These are phyloP conservation scores for Bruguiera parviflora DNA, from an alignment of 345 rosid species.

Conservation along the genomic window DNA sequence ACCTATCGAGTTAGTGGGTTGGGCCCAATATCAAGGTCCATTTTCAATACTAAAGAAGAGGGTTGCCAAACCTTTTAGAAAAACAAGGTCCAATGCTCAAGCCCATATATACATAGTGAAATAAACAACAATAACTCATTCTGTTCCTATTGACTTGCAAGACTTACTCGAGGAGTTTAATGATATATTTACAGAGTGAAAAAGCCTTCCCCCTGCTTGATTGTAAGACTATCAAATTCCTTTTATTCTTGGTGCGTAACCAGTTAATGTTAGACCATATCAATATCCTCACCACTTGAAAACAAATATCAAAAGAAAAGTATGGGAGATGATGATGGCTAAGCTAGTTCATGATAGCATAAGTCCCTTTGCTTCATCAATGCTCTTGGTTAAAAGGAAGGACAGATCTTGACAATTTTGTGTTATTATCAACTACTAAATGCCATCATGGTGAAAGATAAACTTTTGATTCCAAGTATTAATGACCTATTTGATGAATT, in stretches of 20 bases:
- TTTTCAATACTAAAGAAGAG: too few relatives aligned
- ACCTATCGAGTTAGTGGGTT: too few relatives aligned
- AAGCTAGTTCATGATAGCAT: not conserved
- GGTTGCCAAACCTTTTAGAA: too few relatives aligned
- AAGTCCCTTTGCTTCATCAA: not conserved
- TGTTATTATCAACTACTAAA: not conserved
- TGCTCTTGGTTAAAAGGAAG: not conserved
- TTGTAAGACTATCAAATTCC: not conserved
- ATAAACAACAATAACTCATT: too few relatives aligned
- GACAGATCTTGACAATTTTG: not conserved
- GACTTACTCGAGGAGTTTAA: too few relatives aligned
- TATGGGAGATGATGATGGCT: not conserved
- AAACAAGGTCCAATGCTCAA: too few relatives aligned
- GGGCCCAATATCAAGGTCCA: too few relatives aligned
- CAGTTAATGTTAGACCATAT: not conserved
- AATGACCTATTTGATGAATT: not conserved
- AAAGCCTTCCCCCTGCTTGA: not conserved
- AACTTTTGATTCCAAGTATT: not conserved
- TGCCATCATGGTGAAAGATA: not conserved
- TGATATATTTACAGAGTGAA: too few relatives aligned
- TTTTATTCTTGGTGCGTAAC: not conserved
- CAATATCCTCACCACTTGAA: not conserved
- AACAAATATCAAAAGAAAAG: not conserved
- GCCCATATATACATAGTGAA: too few relatives aligned
- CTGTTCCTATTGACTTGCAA: too few relatives aligned